Percentiles rank a stretch among this genome's conserved stretches.
Conservation (phyloP, 257 asterid species). For the Nicotiana obtusifolia region DNA sequence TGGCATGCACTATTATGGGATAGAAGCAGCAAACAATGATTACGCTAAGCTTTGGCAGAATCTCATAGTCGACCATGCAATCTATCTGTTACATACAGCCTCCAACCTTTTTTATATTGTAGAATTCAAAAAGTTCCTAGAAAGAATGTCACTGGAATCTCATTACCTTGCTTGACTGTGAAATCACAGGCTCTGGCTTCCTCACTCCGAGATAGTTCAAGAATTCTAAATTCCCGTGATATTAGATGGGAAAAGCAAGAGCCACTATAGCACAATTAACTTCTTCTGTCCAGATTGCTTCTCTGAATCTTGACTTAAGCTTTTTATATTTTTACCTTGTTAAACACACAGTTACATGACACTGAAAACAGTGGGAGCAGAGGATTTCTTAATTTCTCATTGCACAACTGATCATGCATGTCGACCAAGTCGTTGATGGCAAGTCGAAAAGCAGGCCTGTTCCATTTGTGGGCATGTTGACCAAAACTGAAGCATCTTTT, state of each 20-base stretch:
- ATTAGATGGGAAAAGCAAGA: conserved; percentile 3
- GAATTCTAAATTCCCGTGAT: neutral
- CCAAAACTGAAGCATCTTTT: neutral
- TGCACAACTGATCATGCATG: conserved; percentile 1
- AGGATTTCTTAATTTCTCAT: neutral
- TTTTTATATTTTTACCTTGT: neutral
- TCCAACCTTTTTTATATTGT: neutral
- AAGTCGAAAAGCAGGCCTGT: neutral
- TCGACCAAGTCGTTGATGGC: neutral
- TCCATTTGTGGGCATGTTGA: neutral
- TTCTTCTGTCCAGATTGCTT: neutral
- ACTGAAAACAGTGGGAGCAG: neutral
- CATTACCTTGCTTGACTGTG: conserved; percentile 19
- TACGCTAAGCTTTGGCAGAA: neutral
- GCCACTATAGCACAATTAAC: neutral
- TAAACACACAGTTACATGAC: neutral
- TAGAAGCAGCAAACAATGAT: neutral
- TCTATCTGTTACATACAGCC: neutral
- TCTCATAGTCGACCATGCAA: neutral
- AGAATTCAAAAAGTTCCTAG: neutral
- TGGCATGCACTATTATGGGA: neutral
- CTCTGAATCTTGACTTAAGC: neutral
- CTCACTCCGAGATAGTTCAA: neutral
- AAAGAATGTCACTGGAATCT: conserved; percentile 5
- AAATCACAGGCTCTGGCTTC: conserved; percentile 15